Percentiles rank a stretch among this genome's conserved stretches.
Evolutionary conservation across 1,139 yeast genomes (phyloP).

Genomic region (Pichia terricola): DNA sequence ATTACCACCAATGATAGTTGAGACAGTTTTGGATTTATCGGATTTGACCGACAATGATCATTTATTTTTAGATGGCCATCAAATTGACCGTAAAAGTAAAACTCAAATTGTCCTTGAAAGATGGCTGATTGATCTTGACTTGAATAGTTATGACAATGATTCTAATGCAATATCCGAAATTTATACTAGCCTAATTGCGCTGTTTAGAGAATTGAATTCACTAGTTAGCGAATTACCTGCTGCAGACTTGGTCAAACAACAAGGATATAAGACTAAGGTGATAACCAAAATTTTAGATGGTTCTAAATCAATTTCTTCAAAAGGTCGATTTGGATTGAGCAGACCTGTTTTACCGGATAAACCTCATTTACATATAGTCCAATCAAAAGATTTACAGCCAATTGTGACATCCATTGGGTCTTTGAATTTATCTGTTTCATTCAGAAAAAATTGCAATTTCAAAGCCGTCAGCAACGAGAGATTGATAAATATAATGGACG

Average conservation of each 20-base stretch:
- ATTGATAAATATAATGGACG: too few species aligned
- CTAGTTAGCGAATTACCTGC: conserved; percentile 64
- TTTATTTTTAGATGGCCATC: conserved; percentile 41
- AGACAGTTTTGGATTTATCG: conserved; percentile 69
- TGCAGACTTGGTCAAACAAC: conserved; percentile 28
- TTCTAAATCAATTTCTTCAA: conserved; percentile 63
- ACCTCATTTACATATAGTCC: conserved; percentile 6
- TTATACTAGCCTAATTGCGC: conserved; percentile 65
- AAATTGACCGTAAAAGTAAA: conserved; percentile 47
- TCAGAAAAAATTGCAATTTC: conserved; percentile 49
- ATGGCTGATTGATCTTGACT: conserved; percentile 79
- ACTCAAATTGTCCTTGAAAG: conserved; percentile 83
- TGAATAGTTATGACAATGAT: conserved; percentile 24
- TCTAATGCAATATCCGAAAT: conserved; percentile 50
- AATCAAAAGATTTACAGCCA: conserved; percentile 43
- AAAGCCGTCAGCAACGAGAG: too few species aligned
- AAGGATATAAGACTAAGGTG: conserved; percentile 29
- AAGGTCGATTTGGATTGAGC: conserved; percentile 78
- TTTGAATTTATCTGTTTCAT: conserved; percentile 66
- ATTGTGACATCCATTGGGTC: conserved; percentile 70
- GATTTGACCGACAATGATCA: conserved; percentile 49
- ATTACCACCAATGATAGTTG: conserved; percentile 76
- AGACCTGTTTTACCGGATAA: conserved; percentile 40
- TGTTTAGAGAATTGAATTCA: conserved; percentile 68
- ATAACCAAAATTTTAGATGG: conserved; percentile 70